Percentiles rank a stretch among this genome's conserved stretches.
Evolutionary conservation across 495 filamentous ascomycete species (phyloP).

Genomic region (Podospora pseudocomata): DNA sequence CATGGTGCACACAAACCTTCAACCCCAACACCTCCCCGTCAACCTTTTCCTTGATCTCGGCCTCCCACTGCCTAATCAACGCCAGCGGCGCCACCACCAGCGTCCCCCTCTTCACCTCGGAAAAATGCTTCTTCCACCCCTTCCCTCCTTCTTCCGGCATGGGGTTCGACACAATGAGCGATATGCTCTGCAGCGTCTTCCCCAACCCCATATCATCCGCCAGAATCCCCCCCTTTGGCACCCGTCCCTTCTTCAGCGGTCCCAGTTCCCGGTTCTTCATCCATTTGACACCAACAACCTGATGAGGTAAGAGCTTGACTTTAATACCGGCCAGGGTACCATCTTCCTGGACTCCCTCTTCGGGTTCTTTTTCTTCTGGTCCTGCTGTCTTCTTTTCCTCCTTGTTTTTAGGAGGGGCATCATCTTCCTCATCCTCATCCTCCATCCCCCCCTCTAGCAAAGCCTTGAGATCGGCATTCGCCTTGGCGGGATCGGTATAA

Average conservation of each 20-base stretch:
- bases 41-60: conserved; percentile 80
- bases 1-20: conserved; percentile 85
- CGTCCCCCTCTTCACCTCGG: conserved; percentile 68
- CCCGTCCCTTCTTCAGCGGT: conserved; percentile 66
- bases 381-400: not conserved
- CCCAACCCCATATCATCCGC: conserved; percentile 86
- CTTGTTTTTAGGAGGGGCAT: conserved; percentile 25
- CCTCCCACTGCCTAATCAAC: conserved; percentile 96
- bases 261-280: conserved; percentile 88
- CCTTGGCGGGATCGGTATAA: conserved; percentile 74
- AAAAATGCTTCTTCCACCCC: conserved; percentile 56
- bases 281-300: conserved; percentile 88
- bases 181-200: conserved; percentile 79
- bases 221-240: conserved; percentile 82
- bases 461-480: conserved; percentile 81
- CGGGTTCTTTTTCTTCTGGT: conserved; percentile 21
- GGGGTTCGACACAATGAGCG: conserved; percentile 76
- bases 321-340: conserved; percentile 65
- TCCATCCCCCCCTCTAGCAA: conserved; percentile 84
- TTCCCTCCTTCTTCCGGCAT: conserved; percentile 56
- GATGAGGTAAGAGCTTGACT: conserved; percentile 85
- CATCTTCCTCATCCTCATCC: conserved; percentile 61
- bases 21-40: conserved; percentile 56
- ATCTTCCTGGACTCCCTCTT: conserved; percentile 26
- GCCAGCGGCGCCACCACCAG: conserved; percentile 93